Evolutionary conservation across 345 rosid genomes (phyloP).

Genomic region (Linum trigynum): DNA sequence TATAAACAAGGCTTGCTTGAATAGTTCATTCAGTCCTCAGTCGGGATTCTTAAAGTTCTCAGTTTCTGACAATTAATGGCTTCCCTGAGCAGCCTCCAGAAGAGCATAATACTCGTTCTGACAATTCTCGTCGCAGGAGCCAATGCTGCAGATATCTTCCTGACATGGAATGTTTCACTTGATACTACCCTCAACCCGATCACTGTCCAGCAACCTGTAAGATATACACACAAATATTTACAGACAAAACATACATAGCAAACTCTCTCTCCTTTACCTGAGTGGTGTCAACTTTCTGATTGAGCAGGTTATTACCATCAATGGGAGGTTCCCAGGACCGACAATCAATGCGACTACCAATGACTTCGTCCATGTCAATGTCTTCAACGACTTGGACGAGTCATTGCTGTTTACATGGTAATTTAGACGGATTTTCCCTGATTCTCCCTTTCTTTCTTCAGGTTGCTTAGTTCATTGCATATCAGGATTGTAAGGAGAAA

Average conservation of each 20-base stretch:
- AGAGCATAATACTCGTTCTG: background rate
- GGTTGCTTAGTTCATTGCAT: too few species aligned
- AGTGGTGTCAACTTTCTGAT: background rate
- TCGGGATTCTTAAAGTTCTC: background rate
- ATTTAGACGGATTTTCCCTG: background rate
- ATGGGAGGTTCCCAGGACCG: conserved; percentile 26
- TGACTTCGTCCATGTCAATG: conserved; percentile 15
- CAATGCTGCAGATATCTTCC: background rate
- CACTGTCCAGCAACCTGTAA: background rate
- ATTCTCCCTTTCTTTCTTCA: background rate
- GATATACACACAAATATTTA: too few species aligned
- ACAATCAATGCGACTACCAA: conserved; percentile 20
- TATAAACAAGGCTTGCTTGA: too few species aligned
- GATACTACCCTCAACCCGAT: background rate
- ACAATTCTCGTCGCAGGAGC: background rate
- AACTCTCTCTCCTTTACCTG: background rate
- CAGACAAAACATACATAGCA: background rate
- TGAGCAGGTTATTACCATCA: conserved; percentile 20
- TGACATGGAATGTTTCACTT: background rate
- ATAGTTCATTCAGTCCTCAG: background rate
- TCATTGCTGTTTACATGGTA: conserved; percentile 25
- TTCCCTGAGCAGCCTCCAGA: background rate
- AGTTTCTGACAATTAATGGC: background rate
- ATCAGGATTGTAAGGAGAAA: background rate
- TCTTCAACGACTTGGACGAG: conserved; percentile 20